phyloP scores from a whole-genome alignment of 164 flowering plant genomes.

The Buxus sempervirens region DNA sequence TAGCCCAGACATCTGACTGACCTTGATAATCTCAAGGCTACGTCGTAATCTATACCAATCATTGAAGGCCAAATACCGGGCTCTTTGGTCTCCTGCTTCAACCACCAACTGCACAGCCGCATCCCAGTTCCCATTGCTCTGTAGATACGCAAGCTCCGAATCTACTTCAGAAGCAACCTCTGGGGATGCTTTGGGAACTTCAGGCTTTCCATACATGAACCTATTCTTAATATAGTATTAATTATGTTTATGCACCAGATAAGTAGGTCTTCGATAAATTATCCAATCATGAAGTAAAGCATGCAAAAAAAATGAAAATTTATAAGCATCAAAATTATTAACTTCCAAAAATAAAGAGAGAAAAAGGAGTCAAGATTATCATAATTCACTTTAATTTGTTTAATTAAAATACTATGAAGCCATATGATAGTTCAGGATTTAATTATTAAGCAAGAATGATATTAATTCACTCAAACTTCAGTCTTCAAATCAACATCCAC shows the following conservation, averaged over 20 bases:
- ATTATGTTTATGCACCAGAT: slow-evolving; percentile 3
- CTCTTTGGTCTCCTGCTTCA: slow-evolving; percentile 78
- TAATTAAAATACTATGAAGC: background rate
- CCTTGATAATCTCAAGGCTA: slow-evolving; percentile 91
- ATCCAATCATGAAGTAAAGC: background rate
- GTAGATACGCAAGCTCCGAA: slow-evolving; percentile 53
- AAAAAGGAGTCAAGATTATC: background rate
- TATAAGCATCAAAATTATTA: background rate
- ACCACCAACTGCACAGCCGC: slow-evolving; percentile 81
- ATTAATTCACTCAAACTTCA: too few relatives aligned
- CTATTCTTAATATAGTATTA: slow-evolving; percentile 26
- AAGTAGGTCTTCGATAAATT: background rate
- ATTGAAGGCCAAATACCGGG: slow-evolving; percentile 55
- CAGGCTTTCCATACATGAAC: slow-evolving; percentile 96
- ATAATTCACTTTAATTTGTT: background rate
- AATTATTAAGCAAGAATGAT: background rate
- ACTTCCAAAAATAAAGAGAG: background rate
- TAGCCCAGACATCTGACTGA: slow-evolving; percentile 19
- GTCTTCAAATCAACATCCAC: background rate
- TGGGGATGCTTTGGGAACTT: slow-evolving; percentile 83
- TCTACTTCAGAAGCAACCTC: slow-evolving; percentile 67
- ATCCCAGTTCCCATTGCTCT: slow-evolving; percentile 69
- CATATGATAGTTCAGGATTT: background rate
- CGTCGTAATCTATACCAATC: slow-evolving; percentile 92
- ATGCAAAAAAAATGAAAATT: background rate